Evolutionary conservation across 2,329 filamentous ascomycete genomes (phyloP).

Genomic region (Fusarium nygamai): DNA sequence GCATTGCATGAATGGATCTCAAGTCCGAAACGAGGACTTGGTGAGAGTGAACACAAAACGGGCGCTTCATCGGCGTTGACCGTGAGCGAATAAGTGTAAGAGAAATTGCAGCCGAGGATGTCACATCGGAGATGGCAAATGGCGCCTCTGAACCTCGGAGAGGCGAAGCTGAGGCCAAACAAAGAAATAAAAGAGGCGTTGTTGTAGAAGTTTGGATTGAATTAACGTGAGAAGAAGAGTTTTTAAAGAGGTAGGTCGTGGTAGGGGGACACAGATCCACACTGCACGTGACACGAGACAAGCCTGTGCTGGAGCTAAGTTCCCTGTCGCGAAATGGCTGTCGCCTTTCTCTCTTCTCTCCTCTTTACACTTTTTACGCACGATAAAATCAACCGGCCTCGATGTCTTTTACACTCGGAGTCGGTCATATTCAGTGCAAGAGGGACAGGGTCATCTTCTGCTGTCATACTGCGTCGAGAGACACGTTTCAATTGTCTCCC

Average conservation of each 20-base stretch:
- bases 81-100: not conserved
- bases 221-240: conserved; percentile 7
- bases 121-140: conserved; percentile 16
- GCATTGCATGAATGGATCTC: conserved; percentile 16
- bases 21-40: conserved; percentile 12
- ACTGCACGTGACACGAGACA: conserved; percentile 41
- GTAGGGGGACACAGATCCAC: conserved; percentile 11
- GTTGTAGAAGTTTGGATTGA: conserved; percentile 4
- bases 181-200: conserved; percentile 1
- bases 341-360: conserved; percentile 29
- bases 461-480: conserved; percentile 35
- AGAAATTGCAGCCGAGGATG: not conserved
- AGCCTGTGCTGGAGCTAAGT: not conserved
- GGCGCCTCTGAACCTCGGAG: conserved; percentile 6
- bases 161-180: not conserved
- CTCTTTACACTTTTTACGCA: conserved; percentile 60
- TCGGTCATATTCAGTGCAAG: conserved; percentile 72
- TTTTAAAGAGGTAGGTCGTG: conserved; percentile 11
- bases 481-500: conserved; percentile 37
- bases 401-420: conserved; percentile 58
- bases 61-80: conserved; percentile 15
- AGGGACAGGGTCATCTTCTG: conserved; percentile 51
- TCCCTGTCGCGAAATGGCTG: too few species aligned
- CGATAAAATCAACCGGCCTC: conserved; percentile 70
- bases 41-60: conserved; percentile 2